A percentile compares a stretch with the other conserved stretches of the same genome.
phyloP scores from a whole-genome alignment of 495 filamentous ascomycete species.

The Penicillium maclennaniae region DNA sequence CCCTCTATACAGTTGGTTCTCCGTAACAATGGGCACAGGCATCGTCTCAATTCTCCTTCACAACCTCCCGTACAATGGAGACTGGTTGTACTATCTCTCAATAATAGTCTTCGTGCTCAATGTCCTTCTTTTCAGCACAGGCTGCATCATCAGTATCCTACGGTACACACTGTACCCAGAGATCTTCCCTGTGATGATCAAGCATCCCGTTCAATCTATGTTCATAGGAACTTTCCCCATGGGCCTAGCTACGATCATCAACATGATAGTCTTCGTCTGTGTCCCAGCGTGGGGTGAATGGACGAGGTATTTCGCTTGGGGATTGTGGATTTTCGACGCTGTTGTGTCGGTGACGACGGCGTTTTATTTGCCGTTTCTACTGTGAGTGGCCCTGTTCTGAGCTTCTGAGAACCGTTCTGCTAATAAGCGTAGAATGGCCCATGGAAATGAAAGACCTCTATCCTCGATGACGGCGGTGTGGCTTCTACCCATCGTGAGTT shows the following conservation, averaged over 20 bases:
- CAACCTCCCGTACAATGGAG: slow-evolving; percentile 52
- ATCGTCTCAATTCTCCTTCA: slow-evolving; percentile 59
- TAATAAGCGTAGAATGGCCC: slow-evolving; percentile 27
- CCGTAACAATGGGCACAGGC: slow-evolving; percentile 64
- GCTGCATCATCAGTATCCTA: slow-evolving; percentile 41
- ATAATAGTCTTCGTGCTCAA: slow-evolving; percentile 54
- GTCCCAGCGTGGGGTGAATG: slow-evolving; percentile 50
- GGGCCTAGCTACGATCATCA: slow-evolving; percentile 59
- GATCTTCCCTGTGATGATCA: slow-evolving; percentile 54
- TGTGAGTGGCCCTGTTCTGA: slow-evolving; percentile 38
- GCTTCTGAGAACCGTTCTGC: not conserved
- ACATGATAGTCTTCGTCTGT: slow-evolving; percentile 54
- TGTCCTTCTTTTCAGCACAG: slow-evolving; percentile 45
- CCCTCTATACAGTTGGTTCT: slow-evolving; percentile 36
- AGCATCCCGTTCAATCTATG: slow-evolving; percentile 55
- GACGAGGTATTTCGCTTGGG: slow-evolving; percentile 42
- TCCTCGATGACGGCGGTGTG: slow-evolving; percentile 55
- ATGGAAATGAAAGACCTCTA: slow-evolving; percentile 27
- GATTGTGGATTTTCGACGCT: slow-evolving; percentile 57
- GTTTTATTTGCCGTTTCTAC: slow-evolving; percentile 51
- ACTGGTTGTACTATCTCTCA: slow-evolving; percentile 52
- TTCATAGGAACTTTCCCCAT: slow-evolving; percentile 62
- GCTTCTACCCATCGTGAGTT: slow-evolving; percentile 57
- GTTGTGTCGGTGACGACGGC: slow-evolving; percentile 47
- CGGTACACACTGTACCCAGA: slow-evolving; percentile 57